phyloP scores from a whole-genome alignment of 1,284 basidiomycete species.

The Fomitopsis betulina region DNA sequence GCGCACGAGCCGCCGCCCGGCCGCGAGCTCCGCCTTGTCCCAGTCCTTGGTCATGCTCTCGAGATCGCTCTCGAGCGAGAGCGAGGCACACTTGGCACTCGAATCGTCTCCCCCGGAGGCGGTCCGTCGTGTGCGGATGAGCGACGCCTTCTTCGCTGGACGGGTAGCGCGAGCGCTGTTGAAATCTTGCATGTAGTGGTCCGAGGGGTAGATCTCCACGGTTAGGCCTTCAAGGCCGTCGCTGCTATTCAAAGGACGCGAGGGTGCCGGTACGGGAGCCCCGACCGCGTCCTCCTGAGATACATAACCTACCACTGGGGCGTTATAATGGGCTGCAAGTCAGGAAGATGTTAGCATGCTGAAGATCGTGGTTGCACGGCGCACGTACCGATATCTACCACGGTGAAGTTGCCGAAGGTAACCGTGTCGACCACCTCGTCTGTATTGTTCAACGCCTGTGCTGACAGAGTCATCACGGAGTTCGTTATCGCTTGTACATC shows the following conservation, averaged over 20 bases:
- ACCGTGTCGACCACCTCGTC: constrained; percentile 55
- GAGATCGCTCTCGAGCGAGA: constrained; percentile 54
- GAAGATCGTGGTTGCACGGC: not conserved
- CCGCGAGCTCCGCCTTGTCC: constrained; percentile 50
- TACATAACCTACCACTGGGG: not conserved
- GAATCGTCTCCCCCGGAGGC: constrained; percentile 30
- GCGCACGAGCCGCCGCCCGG: constrained; percentile 67
- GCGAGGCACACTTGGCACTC: constrained; percentile 41
- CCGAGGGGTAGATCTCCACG: constrained; percentile 11
- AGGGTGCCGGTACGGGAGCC: not conserved
- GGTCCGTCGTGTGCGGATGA: constrained; percentile 34
- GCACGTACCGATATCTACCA: constrained; percentile 45
- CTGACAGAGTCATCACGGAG: constrained; percentile 45
- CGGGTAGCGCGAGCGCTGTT: constrained; percentile 7
- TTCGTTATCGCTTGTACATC: constrained; percentile 26
- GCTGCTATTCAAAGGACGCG: constrained; percentile 3
- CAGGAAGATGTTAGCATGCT: not conserved
- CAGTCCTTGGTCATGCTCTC: constrained; percentile 49
- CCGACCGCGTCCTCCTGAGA: not conserved
- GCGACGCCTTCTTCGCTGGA: constrained; percentile 22
- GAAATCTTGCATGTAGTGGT: constrained; percentile 1
- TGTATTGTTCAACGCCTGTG: constrained; percentile 54
- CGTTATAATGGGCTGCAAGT: not conserved
- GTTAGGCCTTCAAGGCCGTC: constrained; percentile 11
- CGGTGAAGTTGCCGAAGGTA: constrained; percentile 70